Evolutionary conservation across 495 filamentous ascomycete genomes (phyloP).

Genomic region (Collariella sp.): DNA sequence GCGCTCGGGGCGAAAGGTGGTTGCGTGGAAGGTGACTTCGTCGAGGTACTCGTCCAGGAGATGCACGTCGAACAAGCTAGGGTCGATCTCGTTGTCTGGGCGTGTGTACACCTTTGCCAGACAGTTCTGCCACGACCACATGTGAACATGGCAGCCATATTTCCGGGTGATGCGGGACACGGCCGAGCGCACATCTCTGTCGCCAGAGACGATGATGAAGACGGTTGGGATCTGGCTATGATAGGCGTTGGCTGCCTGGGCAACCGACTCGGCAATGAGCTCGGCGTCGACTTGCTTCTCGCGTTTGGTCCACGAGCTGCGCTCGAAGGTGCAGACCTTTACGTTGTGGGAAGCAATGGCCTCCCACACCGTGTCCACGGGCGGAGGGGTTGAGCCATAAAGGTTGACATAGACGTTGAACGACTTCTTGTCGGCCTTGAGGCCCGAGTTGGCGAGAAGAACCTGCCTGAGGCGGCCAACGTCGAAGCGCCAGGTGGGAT

Average conservation of each 20-base stretch:
- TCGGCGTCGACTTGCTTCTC: conserved; percentile 10
- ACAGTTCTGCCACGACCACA: conserved; percentile 11
- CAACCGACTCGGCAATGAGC: conserved; percentile 8
- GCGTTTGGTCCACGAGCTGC: neutral
- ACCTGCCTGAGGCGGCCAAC: neutral
- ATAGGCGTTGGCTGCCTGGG: neutral
- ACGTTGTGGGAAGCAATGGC: conserved; percentile 1
- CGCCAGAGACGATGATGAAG: conserved; percentile 11
- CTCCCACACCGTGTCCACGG: conserved; percentile 9
- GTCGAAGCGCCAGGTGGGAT: conserved; percentile 12
- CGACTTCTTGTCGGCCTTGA: neutral
- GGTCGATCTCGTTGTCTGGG: neutral
- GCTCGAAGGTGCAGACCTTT: conserved; percentile 2
- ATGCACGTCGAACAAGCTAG: neutral
- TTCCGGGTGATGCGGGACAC: neutral
- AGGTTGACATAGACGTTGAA: neutral
- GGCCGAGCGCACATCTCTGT: conserved; percentile 4
- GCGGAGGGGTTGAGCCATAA: conserved; percentile 9
- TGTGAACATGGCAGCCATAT: neutral
- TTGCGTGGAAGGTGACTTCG: neutral
- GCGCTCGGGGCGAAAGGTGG: neutral
- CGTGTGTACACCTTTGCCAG: neutral
- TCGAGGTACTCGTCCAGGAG: conserved; percentile 3
- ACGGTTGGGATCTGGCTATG: neutral
- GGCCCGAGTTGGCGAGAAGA: neutral